phyloP scores from a whole-genome alignment of 2,329 filamentous ascomycete genomes.

The Fusarium albosuccineum region DNA sequence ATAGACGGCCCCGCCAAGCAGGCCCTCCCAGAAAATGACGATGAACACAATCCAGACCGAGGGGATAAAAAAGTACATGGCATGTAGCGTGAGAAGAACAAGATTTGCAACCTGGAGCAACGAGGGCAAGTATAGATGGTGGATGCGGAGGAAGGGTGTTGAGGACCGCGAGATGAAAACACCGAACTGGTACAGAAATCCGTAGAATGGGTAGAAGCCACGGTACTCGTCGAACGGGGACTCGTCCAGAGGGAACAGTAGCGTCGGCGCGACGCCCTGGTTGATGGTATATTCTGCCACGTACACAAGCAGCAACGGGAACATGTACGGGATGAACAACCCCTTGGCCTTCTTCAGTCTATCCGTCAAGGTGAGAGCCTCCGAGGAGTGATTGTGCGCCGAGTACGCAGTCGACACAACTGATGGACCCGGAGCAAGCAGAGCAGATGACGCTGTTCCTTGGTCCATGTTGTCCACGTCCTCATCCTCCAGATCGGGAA shows the following conservation, averaged over 20 bases:
- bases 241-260: constrained; percentile 83
- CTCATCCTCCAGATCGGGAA: constrained; percentile 59
- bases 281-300: constrained; percentile 98
- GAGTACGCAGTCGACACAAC: constrained; percentile 58
- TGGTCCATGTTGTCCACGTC: constrained; percentile 53
- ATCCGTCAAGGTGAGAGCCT: constrained; percentile 53
- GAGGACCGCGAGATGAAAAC: constrained; percentile 96
- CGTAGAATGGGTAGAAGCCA: constrained; percentile 94
- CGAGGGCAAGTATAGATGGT: constrained; percentile 83
- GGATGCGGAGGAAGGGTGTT: constrained; percentile 86
- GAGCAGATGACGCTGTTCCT: constrained; percentile 60
- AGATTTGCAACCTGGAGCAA: constrained; percentile 87
- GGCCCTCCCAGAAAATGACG: constrained; percentile 92
- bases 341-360: constrained; percentile 75
- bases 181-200: constrained; percentile 92
- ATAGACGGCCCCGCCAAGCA: constrained; percentile 92
- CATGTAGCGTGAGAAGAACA: constrained; percentile 78
- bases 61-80: constrained; percentile 84
- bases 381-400: constrained; percentile 40
- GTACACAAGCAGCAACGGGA: constrained; percentile 92
- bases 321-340: constrained; percentile 86
- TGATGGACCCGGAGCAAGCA: constrained; percentile 61
- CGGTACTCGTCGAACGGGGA: constrained; percentile 86
- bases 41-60: constrained; percentile 87
- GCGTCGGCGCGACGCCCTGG: constrained; percentile 89